Conservation (phyloP, 1,284 basidiomycete genomes). For the Cryptococcus jaspeensis region DNA sequence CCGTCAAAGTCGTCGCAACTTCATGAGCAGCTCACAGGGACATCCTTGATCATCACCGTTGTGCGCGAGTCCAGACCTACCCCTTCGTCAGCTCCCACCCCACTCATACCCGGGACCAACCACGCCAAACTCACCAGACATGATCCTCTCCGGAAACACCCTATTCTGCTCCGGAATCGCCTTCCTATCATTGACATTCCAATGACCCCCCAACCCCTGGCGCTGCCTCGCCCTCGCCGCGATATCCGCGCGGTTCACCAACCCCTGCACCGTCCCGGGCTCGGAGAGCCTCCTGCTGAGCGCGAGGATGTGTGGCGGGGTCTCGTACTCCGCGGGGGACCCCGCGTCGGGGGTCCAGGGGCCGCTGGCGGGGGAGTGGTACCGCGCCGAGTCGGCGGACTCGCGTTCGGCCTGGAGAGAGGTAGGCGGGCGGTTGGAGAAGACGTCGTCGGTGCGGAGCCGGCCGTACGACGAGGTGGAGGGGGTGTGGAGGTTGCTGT, state of each 20-base stretch:
- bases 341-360: not conserved
- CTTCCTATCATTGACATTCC: slow-evolving; percentile 25
- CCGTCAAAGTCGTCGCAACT: not conserved
- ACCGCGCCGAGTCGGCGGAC: not conserved
- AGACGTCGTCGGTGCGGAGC: slow-evolving; percentile 8
- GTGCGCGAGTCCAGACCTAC: slow-evolving; percentile 44
- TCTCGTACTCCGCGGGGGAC: not conserved
- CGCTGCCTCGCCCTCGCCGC: slow-evolving; percentile 25
- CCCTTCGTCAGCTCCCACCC: slow-evolving; percentile 3
- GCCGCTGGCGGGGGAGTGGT: slow-evolving; percentile 1
- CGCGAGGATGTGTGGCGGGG: slow-evolving; percentile 12
- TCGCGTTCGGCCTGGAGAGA: slow-evolving; percentile 1
- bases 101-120: not conserved
- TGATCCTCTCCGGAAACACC: slow-evolving; percentile 40
- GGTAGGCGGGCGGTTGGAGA: slow-evolving; percentile 1
- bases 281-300: slow-evolving; percentile 20
- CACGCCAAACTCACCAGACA: slow-evolving; percentile 27
- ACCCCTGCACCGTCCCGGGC: slow-evolving; percentile 25
- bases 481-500: slow-evolving; percentile 4
- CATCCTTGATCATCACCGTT: slow-evolving; percentile 52
- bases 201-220: slow-evolving; percentile 23
- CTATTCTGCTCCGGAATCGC: slow-evolving; percentile 39
- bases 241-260: slow-evolving; percentile 32
- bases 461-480: slow-evolving; percentile 5
- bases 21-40: slow-evolving; percentile 35